Conservation (phyloP, 2,329 filamentous ascomycete genomes). For the Aspergillus arachidicola region DNA sequence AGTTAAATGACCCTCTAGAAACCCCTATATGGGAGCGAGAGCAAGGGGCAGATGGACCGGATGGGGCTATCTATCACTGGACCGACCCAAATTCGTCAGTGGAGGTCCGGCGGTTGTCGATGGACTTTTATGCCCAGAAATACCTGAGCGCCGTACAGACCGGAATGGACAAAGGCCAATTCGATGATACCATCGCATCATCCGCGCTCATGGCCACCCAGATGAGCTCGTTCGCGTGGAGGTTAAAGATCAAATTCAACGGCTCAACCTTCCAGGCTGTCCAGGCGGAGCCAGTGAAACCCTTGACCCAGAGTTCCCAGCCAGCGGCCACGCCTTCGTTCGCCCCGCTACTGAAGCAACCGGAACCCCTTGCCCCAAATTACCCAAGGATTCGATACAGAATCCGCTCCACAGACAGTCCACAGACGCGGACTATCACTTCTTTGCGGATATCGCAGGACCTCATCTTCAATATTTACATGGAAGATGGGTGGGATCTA, state of each 20-base stretch:
- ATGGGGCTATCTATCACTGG: no score
- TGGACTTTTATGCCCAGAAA: background rate
- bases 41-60: no score
- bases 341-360: background rate
- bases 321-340: background rate
- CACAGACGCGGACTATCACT: background rate
- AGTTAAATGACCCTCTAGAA: background rate
- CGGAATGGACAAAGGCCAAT: background rate
- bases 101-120: background rate
- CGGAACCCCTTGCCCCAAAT: background rate
- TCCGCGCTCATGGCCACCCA: background rate
- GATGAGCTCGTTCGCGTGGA: background rate
- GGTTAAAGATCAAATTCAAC: background rate
- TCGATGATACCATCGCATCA: background rate
- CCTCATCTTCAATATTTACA: background rate
- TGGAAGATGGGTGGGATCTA: background rate
- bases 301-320: background rate
- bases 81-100: background rate
- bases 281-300: background rate
- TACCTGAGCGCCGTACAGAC: background rate
- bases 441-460: background rate
- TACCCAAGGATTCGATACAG: background rate
- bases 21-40: no score
- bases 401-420: background rate
- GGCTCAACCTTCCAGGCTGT: background rate